Percentiles rank a stretch among this genome's conserved stretches.
Evolutionary conservation across 1,139 yeast species (phyloP).

Genomic region (Saccharomyces hybrid): DNA sequence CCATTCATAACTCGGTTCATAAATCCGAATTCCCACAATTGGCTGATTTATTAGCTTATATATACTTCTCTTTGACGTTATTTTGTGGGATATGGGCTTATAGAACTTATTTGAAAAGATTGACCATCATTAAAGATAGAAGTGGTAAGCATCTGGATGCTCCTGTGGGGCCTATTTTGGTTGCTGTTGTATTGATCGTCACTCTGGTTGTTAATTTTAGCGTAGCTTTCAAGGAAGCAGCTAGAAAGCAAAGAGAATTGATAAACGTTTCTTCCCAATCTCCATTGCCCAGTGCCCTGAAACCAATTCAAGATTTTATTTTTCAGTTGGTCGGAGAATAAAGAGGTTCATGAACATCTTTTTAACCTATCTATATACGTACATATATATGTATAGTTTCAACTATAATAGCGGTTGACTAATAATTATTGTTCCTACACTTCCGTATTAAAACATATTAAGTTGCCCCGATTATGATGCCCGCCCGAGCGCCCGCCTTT

Average conservation of each 20-base stretch:
- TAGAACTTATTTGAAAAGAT: constrained; percentile 61
- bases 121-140: constrained; percentile 68
- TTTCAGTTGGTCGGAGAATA: constrained; percentile 10
- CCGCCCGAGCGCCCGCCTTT: background rate
- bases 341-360: background rate
- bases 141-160: constrained; percentile 85
- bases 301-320: constrained; percentile 27
- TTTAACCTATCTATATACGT: background rate
- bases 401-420: too few species aligned
- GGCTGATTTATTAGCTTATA: constrained; percentile 63
- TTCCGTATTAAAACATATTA: background rate
- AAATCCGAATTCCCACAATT: constrained; percentile 50
- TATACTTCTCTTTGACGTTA: constrained; percentile 71
- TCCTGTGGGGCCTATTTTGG: constrained; percentile 76
- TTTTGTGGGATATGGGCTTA: constrained; percentile 91
- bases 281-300: constrained; percentile 21
- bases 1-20: constrained; percentile 68
- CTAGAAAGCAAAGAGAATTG: background rate
- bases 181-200: constrained; percentile 60
- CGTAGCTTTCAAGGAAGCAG: constrained; percentile 45
- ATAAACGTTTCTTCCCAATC: background rate
- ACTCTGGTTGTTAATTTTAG: constrained; percentile 68
- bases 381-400: background rate
- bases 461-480: background rate
- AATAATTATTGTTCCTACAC: background rate